These are phyloP conservation scores for Chlorella vulgaris DNA, from an alignment of 139 green algal genomes.

Conservation along the genomic window DNA sequence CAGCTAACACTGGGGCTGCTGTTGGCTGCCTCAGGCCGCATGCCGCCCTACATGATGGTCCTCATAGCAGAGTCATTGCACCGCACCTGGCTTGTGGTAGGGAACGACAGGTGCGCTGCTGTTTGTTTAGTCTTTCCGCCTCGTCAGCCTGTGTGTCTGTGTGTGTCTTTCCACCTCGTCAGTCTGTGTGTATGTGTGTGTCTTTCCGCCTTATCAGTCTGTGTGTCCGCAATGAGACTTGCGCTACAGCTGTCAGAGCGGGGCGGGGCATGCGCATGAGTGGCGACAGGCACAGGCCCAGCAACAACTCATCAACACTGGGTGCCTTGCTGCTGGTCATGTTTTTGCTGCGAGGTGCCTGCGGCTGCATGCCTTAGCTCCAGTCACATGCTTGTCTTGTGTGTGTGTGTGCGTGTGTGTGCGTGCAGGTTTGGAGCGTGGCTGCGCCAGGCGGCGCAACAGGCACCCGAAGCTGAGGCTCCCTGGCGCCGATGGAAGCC, in stretches of 20 bases:
- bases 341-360: no score
- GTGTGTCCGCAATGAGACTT: no score
- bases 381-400: no score
- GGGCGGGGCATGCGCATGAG: no score
- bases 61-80: constrained; percentile 49
- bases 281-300: not conserved
- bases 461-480: constrained; percentile 20
- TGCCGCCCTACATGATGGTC: constrained; percentile 60
- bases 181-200: no score
- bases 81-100: constrained; percentile 45
- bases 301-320: not conserved
- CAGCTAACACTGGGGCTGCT: constrained; percentile 48
- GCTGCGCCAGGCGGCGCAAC: constrained; percentile 39
- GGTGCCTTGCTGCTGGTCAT: no score
- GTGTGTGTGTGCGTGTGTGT: no score
- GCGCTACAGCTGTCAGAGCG: no score
- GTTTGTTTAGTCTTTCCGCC: not conserved
- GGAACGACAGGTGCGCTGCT: constrained; percentile 34
- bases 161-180: no score
- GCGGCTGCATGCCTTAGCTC: no score
- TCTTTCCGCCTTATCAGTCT: no score
- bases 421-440: constrained; percentile 35
- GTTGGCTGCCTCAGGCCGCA: constrained; percentile 49
- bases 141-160: no score
- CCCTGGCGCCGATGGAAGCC: constrained; percentile 48